Evolutionary conservation across 2,329 filamentous ascomycete species (phyloP).

Genomic region (Zymoseptoria brevis): DNA sequence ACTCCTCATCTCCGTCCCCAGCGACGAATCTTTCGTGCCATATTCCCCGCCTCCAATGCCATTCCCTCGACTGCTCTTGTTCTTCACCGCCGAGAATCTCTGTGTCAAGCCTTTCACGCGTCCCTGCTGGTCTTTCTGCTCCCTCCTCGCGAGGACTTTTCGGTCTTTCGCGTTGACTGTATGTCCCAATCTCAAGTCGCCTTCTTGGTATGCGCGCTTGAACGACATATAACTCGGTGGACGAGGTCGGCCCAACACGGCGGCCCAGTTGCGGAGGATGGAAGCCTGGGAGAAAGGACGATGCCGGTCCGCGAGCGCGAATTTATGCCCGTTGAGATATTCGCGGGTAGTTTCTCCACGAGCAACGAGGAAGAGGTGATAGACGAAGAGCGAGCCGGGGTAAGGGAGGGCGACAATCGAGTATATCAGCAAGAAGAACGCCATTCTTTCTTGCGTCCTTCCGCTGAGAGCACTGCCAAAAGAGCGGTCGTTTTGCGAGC

Average conservation of each 20-base stretch:
- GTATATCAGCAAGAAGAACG: slow-evolving; percentile 81
- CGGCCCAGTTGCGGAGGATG: slow-evolving; percentile 67
- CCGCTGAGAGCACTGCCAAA: slow-evolving; percentile 55
- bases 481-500: slow-evolving; percentile 52
- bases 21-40: not conserved
- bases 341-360: slow-evolving; percentile 92
- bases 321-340: slow-evolving; percentile 94
- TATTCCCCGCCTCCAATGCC: not conserved
- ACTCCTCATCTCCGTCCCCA: not conserved
- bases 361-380: slow-evolving; percentile 85
- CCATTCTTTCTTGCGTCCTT: slow-evolving; percentile 23
- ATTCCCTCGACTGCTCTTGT: not conserved
- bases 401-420: slow-evolving; percentile 68
- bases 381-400: slow-evolving; percentile 72
- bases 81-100: slow-evolving; percentile 26
- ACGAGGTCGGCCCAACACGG: slow-evolving; percentile 73
- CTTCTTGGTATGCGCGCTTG: slow-evolving; percentile 65
- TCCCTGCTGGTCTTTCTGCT: slow-evolving; percentile 31
- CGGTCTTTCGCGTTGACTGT: slow-evolving; percentile 9
- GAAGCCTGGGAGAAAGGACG: slow-evolving; percentile 75
- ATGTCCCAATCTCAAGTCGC: slow-evolving; percentile 74
- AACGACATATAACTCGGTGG: slow-evolving; percentile 85
- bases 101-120: slow-evolving; percentile 45
- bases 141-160: slow-evolving; percentile 4
- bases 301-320: slow-evolving; percentile 83